Conservation (phyloP, 78 protist genomes). For the Monocercomonoides exilis region DNA sequence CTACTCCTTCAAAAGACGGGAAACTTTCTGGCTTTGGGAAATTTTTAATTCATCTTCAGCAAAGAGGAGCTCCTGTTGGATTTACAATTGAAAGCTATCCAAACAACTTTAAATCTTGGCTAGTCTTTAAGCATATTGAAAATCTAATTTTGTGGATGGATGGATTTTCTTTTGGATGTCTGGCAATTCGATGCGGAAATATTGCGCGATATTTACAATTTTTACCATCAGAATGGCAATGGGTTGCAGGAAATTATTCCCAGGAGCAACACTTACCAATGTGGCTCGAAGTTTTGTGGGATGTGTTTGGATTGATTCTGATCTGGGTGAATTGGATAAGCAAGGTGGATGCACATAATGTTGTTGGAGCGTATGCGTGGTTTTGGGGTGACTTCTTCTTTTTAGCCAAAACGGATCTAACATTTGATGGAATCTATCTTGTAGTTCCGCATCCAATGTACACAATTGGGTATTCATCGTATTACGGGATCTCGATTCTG, state of each 20-base stretch:
- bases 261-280: neutral
- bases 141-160: neutral
- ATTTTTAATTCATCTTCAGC: neutral
- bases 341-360: neutral
- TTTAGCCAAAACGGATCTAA: neutral
- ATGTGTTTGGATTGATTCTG: neutral
- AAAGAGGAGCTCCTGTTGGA: neutral
- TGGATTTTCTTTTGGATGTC: neutral
- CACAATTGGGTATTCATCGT: neutral
- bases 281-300: neutral
- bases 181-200: neutral
- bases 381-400: constrained; percentile 16
- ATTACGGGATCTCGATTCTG: neutral
- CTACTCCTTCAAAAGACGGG: neutral
- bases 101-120: neutral
- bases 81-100: neutral
- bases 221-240: neutral
- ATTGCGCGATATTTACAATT: neutral
- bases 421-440: neutral
- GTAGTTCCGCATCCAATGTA: constrained; percentile 9
- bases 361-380: constrained; percentile 15
- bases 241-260: neutral
- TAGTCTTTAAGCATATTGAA: neutral
- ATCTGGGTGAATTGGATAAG: neutral
- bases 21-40: neutral